A percentile compares a stretch with the other conserved stretches of the same genome.
phyloP scores from a whole-genome alignment of 2,329 filamentous ascomycete species.

The Penicillium sp. region DNA sequence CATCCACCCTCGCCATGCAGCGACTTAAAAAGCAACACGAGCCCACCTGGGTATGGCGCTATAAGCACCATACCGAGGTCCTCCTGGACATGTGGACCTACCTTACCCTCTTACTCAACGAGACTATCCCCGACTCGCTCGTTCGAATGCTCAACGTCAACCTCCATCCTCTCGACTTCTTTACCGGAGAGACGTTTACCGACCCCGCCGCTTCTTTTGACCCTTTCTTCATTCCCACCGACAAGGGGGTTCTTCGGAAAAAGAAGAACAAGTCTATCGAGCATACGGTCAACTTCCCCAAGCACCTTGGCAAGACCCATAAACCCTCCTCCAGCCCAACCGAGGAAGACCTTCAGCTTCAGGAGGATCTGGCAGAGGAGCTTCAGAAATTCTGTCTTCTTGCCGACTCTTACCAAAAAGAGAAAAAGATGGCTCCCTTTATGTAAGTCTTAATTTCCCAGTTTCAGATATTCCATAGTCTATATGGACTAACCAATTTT shows the following conservation, averaged over 20 bases:
- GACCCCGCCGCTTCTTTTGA: neutral
- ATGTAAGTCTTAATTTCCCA: neutral
- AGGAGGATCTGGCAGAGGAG: neutral
- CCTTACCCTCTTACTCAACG: neutral
- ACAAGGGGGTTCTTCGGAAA: neutral
- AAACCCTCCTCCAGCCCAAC: neutral
- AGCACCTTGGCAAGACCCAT: neutral
- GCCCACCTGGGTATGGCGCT: neutral
- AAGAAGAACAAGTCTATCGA: neutral
- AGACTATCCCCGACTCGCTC: neutral
- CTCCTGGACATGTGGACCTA: neutral
- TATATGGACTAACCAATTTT: neutral
- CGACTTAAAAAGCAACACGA: neutral
- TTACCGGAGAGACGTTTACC: slow-evolving; percentile 6
- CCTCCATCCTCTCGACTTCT: slow-evolving; percentile 7
- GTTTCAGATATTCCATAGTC: neutral
- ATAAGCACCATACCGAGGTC: neutral
- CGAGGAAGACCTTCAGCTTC: neutral
- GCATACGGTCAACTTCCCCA: neutral
- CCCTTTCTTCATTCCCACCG: slow-evolving; percentile 7
- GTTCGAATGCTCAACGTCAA: neutral
- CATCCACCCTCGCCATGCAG: neutral
- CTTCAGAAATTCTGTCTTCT: neutral
- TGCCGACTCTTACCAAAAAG: neutral
- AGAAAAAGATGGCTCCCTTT: neutral